These are phyloP conservation scores for Coccomyxa subellipsoidea DNA, from an alignment of 163 green algal genomes.

Conservation along the genomic window DNA sequence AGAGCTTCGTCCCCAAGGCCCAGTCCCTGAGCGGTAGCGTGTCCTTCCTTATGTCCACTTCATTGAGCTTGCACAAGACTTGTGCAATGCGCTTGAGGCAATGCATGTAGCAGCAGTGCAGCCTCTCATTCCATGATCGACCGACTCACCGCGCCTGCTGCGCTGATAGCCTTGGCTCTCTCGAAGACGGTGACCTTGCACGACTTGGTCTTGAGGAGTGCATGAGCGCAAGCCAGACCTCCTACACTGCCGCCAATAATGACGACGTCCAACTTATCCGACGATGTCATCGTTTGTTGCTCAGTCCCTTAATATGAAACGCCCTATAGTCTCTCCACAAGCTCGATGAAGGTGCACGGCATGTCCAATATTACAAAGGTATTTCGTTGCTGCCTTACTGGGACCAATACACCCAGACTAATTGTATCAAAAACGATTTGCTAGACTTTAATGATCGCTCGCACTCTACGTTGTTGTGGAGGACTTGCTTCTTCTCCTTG, in stretches of 20 bases:
- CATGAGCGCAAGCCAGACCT: background rate
- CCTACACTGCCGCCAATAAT: background rate
- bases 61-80: background rate
- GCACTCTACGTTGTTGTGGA: too few species aligned
- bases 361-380: too few species aligned
- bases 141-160: slow-evolving; percentile 1
- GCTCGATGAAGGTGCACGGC: too few species aligned
- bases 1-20: background rate
- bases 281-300: background rate
- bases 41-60: too few species aligned
- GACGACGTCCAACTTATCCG: background rate
- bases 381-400: too few species aligned
- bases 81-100: background rate
- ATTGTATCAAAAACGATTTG: too few species aligned
- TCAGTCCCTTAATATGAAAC: too few species aligned
- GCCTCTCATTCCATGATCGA: background rate
- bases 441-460: too few species aligned
- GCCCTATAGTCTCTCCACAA: too few species aligned
- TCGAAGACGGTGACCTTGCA: background rate
- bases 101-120: background rate
- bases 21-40: background rate
- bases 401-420: too few species aligned
- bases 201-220: background rate
- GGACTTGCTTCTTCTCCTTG: too few species aligned
- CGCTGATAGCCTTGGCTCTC: background rate